A percentile compares a stretch with the other conserved stretches of the same genome.
Evolutionary conservation across 2,329 filamentous ascomycete genomes (phyloP).

Genomic region (Pyricularia pennisetigena): DNA sequence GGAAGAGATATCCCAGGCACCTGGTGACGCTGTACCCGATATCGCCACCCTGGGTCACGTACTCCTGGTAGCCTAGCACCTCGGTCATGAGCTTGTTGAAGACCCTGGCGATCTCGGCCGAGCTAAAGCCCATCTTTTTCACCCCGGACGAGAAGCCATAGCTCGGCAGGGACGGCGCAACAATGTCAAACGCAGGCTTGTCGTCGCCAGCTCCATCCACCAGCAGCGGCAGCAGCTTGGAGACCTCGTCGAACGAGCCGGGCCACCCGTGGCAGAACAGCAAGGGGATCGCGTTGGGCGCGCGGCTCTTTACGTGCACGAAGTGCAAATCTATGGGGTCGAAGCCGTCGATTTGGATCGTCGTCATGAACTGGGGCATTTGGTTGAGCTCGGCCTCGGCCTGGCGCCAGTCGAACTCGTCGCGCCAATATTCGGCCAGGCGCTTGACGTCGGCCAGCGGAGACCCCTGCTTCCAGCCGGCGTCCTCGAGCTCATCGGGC

Average conservation of each 20-base stretch:
- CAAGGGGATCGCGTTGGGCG: constrained; percentile 47
- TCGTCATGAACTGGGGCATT: constrained; percentile 47
- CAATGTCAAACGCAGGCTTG: constrained; percentile 39
- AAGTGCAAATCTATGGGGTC: constrained; percentile 54
- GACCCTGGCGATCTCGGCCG: constrained; percentile 53
- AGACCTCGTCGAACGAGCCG: constrained; percentile 57
- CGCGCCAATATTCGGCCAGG: constrained; percentile 46
- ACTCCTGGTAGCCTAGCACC: constrained; percentile 51
- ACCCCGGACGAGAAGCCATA: constrained; percentile 34
- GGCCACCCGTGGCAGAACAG: constrained; percentile 60
- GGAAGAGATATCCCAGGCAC: constrained; percentile 46
- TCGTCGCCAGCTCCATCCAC: constrained; percentile 20
- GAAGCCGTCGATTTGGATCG: constrained; percentile 46
- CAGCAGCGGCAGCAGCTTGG: constrained; percentile 47
- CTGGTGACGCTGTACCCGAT: constrained; percentile 59
- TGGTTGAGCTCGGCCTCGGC: constrained; percentile 49
- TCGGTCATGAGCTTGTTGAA: constrained; percentile 59
- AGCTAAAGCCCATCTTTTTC: constrained; percentile 42
- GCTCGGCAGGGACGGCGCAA: constrained; percentile 47
- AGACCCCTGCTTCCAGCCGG: no score
- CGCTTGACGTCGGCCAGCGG: constrained; percentile 31
- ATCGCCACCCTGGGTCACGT: constrained; percentile 56
- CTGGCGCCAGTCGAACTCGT: constrained; percentile 50
- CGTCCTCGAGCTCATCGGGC: no score
- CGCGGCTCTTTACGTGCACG: constrained; percentile 43